Percentiles rank a stretch among this genome's conserved stretches.
phyloP scores from a whole-genome alignment of 805 yeast genomes.

The Lipomyces starkeyi region DNA sequence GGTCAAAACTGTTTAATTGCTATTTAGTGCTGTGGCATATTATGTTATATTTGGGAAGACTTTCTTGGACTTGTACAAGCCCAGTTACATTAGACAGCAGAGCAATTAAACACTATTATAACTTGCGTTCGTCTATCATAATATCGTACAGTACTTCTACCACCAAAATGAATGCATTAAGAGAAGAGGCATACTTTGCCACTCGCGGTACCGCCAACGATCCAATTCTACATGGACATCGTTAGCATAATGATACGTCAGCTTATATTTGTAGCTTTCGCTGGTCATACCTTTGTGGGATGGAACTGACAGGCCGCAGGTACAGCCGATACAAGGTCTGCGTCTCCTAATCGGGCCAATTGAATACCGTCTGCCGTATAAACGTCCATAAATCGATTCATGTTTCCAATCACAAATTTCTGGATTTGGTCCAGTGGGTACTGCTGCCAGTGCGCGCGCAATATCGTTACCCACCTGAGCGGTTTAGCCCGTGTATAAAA shows the following conservation, averaged over 20 bases:
- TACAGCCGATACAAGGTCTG: constrained; percentile 73
- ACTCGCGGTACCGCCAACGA: constrained; percentile 92
- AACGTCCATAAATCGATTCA: constrained; percentile 86
- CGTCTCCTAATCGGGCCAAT: constrained; percentile 70
- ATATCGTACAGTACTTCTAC: constrained; percentile 1
- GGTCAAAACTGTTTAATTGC: neutral
- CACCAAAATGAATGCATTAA: neutral
- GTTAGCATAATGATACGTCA: constrained; percentile 4
- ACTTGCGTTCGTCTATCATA: neutral
- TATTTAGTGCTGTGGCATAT: neutral
- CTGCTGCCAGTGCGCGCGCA: constrained; percentile 86
- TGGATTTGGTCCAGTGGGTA: constrained; percentile 72
- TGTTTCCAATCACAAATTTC: constrained; percentile 90
- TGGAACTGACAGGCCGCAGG: constrained; percentile 90
- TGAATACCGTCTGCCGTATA: constrained; percentile 78
- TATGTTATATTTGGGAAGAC: neutral
- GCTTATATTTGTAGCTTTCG: neutral
- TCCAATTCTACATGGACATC: constrained; percentile 64
- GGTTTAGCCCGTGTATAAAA: neutral
- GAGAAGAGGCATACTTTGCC: constrained; percentile 64
- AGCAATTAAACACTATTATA: neutral
- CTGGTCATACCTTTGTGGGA: constrained; percentile 57
- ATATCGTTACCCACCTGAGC: constrained; percentile 86
- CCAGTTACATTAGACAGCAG: neutral
- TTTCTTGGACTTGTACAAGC: neutral